Evolutionary conservation across 1,284 basidiomycete species (phyloP).

Genomic region (Gomphus sp.): DNA sequence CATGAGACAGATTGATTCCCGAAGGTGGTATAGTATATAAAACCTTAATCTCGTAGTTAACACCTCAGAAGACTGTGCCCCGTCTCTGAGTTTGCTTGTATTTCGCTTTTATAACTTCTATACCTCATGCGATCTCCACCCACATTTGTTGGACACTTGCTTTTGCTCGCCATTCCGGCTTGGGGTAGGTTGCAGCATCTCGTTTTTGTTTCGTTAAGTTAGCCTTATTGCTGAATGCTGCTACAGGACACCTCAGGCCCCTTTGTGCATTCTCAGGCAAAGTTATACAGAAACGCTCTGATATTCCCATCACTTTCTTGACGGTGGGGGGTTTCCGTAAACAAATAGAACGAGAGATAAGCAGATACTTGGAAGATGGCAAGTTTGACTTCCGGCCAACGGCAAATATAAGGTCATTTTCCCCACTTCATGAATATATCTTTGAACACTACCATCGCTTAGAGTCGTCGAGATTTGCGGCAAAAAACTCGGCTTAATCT

Average conservation of each 20-base stretch:
- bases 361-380: background rate
- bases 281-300: background rate
- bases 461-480: background rate
- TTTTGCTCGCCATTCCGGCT: background rate
- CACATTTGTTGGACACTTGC: background rate
- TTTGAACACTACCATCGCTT: too few relatives aligned
- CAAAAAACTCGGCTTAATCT: background rate
- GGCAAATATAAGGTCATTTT: background rate
- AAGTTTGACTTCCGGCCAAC: background rate
- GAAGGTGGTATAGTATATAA: too few relatives aligned
- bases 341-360: background rate
- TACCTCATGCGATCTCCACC: background rate
- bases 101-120: too few relatives aligned
- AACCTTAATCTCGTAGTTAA: too few relatives aligned
- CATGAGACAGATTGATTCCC: too few relatives aligned
- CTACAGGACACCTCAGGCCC: conserved; percentile 1
- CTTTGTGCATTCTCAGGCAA: background rate
- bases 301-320: background rate
- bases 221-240: too few relatives aligned
- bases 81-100: too few relatives aligned
- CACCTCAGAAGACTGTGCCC: too few relatives aligned
- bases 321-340: background rate
- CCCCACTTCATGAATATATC: background rate
- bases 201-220: background rate
- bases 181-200: background rate